A percentile compares a stretch with the other conserved stretches of the same genome.
phyloP scores from a whole-genome alignment of 2,329 filamentous ascomycete species.

The Colletotrichum tabaci region DNA sequence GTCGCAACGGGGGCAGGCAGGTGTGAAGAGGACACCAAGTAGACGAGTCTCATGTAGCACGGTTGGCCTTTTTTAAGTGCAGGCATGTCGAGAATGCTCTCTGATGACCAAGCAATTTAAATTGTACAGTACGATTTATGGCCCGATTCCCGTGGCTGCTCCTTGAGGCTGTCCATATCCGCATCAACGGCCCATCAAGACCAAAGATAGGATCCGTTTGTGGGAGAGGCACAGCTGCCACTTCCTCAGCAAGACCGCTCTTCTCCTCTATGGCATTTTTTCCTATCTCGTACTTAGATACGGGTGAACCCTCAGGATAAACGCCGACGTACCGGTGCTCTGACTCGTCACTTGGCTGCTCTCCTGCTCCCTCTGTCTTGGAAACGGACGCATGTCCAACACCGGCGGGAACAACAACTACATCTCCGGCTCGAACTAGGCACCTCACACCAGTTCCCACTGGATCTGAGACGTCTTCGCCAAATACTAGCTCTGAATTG shows the following conservation, averaged over 20 bases:
- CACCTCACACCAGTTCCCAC: conserved; percentile 37
- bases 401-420: conserved; percentile 45
- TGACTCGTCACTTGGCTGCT: neutral
- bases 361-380: neutral
- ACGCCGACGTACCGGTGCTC: conserved; percentile 47
- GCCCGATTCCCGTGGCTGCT: neutral
- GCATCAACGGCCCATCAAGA: conserved; percentile 17
- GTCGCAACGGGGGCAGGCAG: too few relatives aligned
- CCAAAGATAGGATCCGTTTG: conserved; percentile 29
- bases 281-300: conserved; percentile 15
- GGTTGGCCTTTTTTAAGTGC: too few relatives aligned
- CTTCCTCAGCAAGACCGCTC: conserved; percentile 11
- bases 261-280: conserved; percentile 16
- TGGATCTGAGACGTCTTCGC: conserved; percentile 41
- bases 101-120: too few relatives aligned
- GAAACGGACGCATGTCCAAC: conserved; percentile 43
- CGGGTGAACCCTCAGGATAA: conserved; percentile 41
- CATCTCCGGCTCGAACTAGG: conserved; percentile 43
- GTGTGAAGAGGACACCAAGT: too few relatives aligned
- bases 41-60: too few relatives aligned
- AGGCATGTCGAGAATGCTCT: too few relatives aligned
- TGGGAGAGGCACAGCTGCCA: conserved; percentile 20
- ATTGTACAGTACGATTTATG: neutral
- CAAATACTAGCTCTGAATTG: conserved; percentile 43
- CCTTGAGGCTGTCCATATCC: conserved; percentile 22